Base-by-base conservation (phyloP, 345 rosid genomes). In the Populus nigra region DNA sequence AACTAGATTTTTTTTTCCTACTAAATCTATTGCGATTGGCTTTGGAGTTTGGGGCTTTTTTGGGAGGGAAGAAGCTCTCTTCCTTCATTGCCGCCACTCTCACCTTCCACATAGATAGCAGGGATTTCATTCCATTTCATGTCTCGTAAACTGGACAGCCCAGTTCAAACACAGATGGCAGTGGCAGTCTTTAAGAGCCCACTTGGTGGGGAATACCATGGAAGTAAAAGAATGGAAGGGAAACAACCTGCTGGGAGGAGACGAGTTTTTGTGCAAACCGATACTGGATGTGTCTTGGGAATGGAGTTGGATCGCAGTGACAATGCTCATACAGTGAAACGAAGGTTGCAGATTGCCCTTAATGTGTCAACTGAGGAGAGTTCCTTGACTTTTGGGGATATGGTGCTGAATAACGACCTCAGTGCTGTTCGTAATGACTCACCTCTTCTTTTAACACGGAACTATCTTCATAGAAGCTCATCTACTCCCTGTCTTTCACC, bases 401-500 rank as follows among this genome's bases (percentile, higher is more conserved):
- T 84, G 91, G 93, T 87, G 75, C 82, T 96, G 84, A 94, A 90
- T 66, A 92, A 96, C 65, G 99, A 96, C 55, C 90, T 96, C 22
- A 94, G 97, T 80, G 94, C 90, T 9, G 92, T 96, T 76, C 92
- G 97, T 75, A 90, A 89, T 12, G 98, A 89, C 84, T 91, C 96
- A 6, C 97, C 97, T 0, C 94, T 96, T 73, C 97, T 96, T 29
- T 87, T 96, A 67, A 92, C 92, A 18, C 85, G 99, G 59, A 92
- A 90, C 74, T 81, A 73, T 65, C 73, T 96, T 82, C 99, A 96
- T 72, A 83, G 98, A 78, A 96, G 99, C 89, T 92, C 95, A 22
- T 94, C 98, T 1, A 96, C 99, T 79, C 99, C 98, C 22, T 96
- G 99, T 83, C 97, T 96, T 77, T 96, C 97, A 0, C 99, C 99